Base-by-base conservation (phyloP, 306 rosid genomes). In the Malus sylvestris region DNA sequence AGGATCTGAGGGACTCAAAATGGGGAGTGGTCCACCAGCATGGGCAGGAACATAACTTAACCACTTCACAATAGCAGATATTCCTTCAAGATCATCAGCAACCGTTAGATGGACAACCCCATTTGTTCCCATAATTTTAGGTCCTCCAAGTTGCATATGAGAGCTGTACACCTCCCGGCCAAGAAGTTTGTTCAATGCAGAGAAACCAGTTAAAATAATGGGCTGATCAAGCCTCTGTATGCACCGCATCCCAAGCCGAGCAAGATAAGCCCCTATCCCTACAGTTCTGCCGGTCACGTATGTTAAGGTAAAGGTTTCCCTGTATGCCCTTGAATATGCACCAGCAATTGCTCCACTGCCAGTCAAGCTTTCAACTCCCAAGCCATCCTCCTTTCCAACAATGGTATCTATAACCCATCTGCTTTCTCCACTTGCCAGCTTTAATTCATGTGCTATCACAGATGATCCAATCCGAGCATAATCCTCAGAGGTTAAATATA, bases 121-220 rank as follows among this genome's bases (percentile, higher is more conserved):
- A 83, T 95, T 95, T 4, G 98, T 95, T 72, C 97, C 97, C 98
- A 95, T 95, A 75, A 95, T 92, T 84, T 95, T 95, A 15, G 98
- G 98, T 78, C 98, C 98, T 75, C 98, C 98, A 25, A 95, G 93
- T 82, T 95, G 98, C 98, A 95, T 95, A 87, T 95, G 98, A n/a
- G 98, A 95, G 88, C 98, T 95, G 86, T 95, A 95, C 30, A 95
- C 98, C 87, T 95, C 98, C 75, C 98, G 87, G 61, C 98, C 98
- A 78, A 95, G 98, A 68, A 95, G 97, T 83, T 95, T 95, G 92
- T 95, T 95, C 71, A 95, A 83, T 4, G 98, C 96, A 61, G 98
- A 92, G 86, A 95, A 95, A 74, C 98, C 98, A 33, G 98, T 95
- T 23, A 95, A 91, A 78, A 95, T 95, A 64, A 95, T 95, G 68